Base-by-base conservation (phyloP, 371 early-diverging fungal species). In the Sporodiniella umbellata region DNA sequence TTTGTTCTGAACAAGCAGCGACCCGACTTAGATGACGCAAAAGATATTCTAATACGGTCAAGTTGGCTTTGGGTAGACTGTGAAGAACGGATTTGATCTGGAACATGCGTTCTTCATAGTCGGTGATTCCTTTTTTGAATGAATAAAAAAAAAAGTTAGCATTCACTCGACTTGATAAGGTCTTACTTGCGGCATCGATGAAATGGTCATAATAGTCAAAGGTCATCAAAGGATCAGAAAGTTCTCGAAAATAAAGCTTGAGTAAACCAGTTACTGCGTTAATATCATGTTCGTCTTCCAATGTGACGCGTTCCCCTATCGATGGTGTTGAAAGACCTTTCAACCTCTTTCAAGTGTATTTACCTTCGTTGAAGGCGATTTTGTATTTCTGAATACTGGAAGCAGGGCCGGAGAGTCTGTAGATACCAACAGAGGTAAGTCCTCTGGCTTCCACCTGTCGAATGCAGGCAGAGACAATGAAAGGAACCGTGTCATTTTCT, bases 241-340 rank as follows among this genome's bases (percentile, higher is more conserved):
- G 74, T 61, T 93, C 93, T 12, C 93, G 76, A 51, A 93, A 87
- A 61, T 88, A 93, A 12, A 88, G 78, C 59, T 93, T 93, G 24
- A 93, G 66, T 10, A 87, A 54, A 2, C 87, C 85, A 0, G 93
- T 79, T 10, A 88, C 77, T 6, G 81, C 87, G 58, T 91, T 91
- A 48, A 93, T 82, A 63, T 93, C 93, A 10, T 66, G 68, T 33
- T 81, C 82, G 2, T 75, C 68, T 10, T 64, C 65, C 33, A 88
- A 59, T 22, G 64, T 62, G 5, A 83, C 68, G 22, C 39, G 17
- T 15, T 68, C 71, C 45, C 58, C 68, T 72, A 49, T 22, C 5
- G 19, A 17, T 8, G 21, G 14, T 45, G 23, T 33, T 0, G 8
- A 28, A 12, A 4, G 33, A 7, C 37, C 8, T 23, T 7, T 15